Evolutionary conservation across 495 filamentous ascomycete genomes (phyloP), one percentile per base, ranked within the genome.

Genomic region (Neurospora discreta): DNA sequence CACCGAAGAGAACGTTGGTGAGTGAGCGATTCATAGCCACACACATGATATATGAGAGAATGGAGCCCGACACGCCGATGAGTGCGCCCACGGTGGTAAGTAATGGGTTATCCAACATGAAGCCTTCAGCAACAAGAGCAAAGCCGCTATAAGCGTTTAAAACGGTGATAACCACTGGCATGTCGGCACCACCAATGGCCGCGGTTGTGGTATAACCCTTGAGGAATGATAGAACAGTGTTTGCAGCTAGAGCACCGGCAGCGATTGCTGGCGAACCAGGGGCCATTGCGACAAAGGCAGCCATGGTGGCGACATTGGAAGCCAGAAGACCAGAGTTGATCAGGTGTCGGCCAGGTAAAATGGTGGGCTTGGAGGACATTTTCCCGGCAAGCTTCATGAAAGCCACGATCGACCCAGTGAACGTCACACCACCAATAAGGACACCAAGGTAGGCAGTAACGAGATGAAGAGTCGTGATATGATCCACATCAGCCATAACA

Each of bases 71-170:
- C 9, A 93, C 91, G 44, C 92, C 92, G 58, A 95, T 95, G 8
- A 95, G 85, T 0, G 91, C 90, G 3, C 92, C 92, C 13, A 95
- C 89, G 3, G 90, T 91, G 0, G 91, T 93, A 0, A 95, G 85
- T 1, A 95, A 83, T 0, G 91, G 88, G 73, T 93, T 94, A 74
- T 93, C 88, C n/a, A 95, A 86, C 92, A 95, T 95, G 72, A 95
- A 86, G 15, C 92, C 92, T 78, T 95, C 92, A 0, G 92, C 91
- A 1, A 95, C 91, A 40, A 95, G 82, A 0, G 92, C 92, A 71
- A 95, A 95, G 10, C 92, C 92, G 58, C 90, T 93, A 75, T 94
- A 95, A 4, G 92, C 92, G 76, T 95, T 95, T 16, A 95, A 82
- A 8, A 94, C 91, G 0, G 91, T 95, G 72, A 95, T 94, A 23